These are phyloP conservation scores for Nakazawaea molendinolei DNA, from an alignment of 805 yeast genomes.

Conservation along the genomic window DNA sequence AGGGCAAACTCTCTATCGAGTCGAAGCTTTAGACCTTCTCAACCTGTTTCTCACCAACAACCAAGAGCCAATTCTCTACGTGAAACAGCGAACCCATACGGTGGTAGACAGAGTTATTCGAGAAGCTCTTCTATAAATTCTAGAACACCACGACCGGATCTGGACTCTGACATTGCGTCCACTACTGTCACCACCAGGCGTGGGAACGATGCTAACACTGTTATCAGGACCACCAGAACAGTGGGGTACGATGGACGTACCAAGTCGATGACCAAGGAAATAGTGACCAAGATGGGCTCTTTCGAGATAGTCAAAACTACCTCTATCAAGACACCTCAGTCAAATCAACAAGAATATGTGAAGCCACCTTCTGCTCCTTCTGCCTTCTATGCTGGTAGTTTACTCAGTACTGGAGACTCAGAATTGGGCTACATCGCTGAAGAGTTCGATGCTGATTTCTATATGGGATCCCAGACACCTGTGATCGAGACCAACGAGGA, in stretches of 20 bases:
- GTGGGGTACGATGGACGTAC: constrained; percentile 47
- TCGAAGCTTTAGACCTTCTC: constrained; percentile 18
- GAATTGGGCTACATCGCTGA: constrained; percentile 26
- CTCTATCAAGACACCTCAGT: constrained; percentile 27
- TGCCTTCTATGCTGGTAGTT: constrained; percentile 22
- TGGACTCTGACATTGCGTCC: constrained; percentile 12
- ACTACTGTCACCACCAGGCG: constrained; percentile 14
- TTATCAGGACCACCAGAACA: constrained; percentile 44
- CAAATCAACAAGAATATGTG: neutral
- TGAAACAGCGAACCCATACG: neutral
- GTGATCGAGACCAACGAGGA: constrained; percentile 5
- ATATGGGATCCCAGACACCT: constrained; percentile 8
- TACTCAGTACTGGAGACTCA: constrained; percentile 16
- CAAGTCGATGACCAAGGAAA: constrained; percentile 46
- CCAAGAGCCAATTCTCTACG: neutral
- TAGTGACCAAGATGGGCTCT: constrained; percentile 42
- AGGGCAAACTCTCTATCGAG: constrained; percentile 21
- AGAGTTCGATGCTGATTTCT: constrained; percentile 18
- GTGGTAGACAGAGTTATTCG: constrained; percentile 9
- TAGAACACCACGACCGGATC: neutral
- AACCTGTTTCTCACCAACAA: constrained; percentile 8
- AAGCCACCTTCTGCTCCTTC: constrained; percentile 24
- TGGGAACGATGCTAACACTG: constrained; percentile 18
- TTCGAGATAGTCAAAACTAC: constrained; percentile 43
- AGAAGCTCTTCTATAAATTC: constrained; percentile 7